Percentiles rank a stretch among this genome's conserved stretches.
Evolutionary conservation across 2,329 filamentous ascomycete genomes (phyloP).

Genomic region (Cordyceps pruinosa): DNA sequence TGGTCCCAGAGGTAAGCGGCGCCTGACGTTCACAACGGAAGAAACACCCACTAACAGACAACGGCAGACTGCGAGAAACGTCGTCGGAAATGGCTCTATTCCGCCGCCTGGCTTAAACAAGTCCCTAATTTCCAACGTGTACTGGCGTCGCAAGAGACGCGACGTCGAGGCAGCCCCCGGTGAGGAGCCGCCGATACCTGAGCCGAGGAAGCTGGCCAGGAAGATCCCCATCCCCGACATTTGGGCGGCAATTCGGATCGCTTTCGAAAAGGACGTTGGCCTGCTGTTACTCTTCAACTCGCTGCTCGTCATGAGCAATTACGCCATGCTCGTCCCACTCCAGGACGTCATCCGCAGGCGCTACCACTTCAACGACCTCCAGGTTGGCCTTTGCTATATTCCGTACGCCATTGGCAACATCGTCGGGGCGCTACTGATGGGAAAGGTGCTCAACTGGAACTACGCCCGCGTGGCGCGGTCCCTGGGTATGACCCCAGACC

Average conservation of each 20-base stretch:
- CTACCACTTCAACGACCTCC: conserved; percentile 29
- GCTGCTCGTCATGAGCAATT: conserved; percentile 29
- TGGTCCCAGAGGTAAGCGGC: conserved; percentile 22
- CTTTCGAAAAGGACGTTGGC: conserved; percentile 30
- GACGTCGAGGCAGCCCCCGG: conserved; percentile 15
- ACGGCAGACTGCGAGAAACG: conserved; percentile 29
- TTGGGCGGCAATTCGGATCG: conserved; percentile 24
- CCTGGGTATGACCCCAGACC: conserved; percentile 41
- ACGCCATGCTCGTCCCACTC: conserved; percentile 26
- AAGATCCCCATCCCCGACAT: conserved; percentile 25
- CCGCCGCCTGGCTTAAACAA: conserved; percentile 25
- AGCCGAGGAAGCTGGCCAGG: conserved; percentile 10
- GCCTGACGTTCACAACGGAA: too few species aligned
- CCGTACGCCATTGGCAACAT: conserved; percentile 32
- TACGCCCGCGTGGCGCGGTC: conserved; percentile 47
- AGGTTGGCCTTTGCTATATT: conserved; percentile 37
- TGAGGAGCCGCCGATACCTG: conserved; percentile 16
- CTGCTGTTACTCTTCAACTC: conserved; percentile 28
- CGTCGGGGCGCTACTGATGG: conserved; percentile 30
- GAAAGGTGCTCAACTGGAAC: conserved; percentile 54
- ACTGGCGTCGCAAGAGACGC: conserved; percentile 11
- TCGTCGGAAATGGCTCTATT: conserved; percentile 41
- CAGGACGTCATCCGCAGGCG: conserved; percentile 26
- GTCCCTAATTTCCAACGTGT: conserved; percentile 14
- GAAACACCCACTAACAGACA: neutral